Evolutionary conservation across 2,329 filamentous ascomycete species (phyloP).

Genomic region (Dothideomycetes sp.): DNA sequence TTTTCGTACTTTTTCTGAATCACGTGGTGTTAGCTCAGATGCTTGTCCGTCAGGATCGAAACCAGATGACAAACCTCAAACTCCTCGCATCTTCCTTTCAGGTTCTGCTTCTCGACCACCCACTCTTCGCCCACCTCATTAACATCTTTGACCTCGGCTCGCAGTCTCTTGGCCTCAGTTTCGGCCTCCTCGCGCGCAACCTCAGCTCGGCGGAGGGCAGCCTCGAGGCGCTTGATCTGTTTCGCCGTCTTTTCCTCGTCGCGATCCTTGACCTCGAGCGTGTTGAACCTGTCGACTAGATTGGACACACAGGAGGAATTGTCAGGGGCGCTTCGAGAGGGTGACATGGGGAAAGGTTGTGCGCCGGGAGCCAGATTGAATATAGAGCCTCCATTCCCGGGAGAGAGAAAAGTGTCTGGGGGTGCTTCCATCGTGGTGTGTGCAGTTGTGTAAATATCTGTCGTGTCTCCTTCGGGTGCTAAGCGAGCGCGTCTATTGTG

Average conservation of each 20-base stretch:
- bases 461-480: too few relatives aligned
- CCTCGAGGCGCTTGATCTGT: slow-evolving; percentile 28
- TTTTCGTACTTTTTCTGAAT: slow-evolving; percentile 14
- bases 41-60: slow-evolving; percentile 15
- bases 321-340: slow-evolving; percentile 7
- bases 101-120: slow-evolving; percentile 54
- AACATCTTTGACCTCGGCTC: slow-evolving; percentile 48
- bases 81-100: slow-evolving; percentile 37
- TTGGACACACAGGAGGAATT: slow-evolving; percentile 14
- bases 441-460: too few relatives aligned
- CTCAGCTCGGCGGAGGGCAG: slow-evolving; percentile 32
- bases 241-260: slow-evolving; percentile 28
- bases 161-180: slow-evolving; percentile 51
- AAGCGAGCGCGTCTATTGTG: too few relatives aligned
- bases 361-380: background rate
- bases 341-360: slow-evolving; percentile 6
- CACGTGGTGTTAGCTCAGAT: slow-evolving; percentile 13
- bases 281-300: slow-evolving; percentile 61
- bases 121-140: slow-evolving; percentile 53
- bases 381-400: too few relatives aligned
- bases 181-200: slow-evolving; percentile 54
- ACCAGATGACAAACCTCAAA: slow-evolving; percentile 12
- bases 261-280: slow-evolving; percentile 44
- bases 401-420: too few relatives aligned
- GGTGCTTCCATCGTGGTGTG: too few relatives aligned